Conservation (phyloP, 371 early-diverging fungal species). For the Chytridium lagenaria region DNA sequence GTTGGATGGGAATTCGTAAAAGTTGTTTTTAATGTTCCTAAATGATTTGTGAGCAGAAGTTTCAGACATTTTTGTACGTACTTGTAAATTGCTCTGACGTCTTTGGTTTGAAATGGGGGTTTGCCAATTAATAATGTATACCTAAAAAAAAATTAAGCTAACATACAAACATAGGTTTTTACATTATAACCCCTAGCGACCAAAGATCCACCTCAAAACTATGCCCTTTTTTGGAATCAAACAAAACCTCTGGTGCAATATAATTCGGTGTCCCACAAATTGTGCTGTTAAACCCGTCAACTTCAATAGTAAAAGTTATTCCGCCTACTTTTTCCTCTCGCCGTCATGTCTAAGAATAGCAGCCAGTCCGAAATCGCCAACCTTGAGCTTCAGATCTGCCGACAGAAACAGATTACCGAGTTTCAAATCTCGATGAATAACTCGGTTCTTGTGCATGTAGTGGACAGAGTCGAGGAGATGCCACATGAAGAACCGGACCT, state of each 20-base stretch:
- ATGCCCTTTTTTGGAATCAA: conserved; percentile 84
- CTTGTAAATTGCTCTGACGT: conserved; percentile 84
- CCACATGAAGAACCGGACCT: conserved; percentile 84
- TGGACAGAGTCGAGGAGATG: conserved; percentile 86
- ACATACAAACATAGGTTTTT: no score
- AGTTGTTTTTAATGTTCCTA: conserved; percentile 78
- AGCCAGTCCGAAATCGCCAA: conserved; percentile 98
- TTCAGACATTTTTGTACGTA: conserved; percentile 21
- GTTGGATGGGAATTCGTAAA: conserved; percentile 80
- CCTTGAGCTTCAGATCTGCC: conserved; percentile 82
- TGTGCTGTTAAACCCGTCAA: conserved; percentile 61
- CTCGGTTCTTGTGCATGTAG: conserved; percentile 83
- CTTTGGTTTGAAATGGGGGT: conserved; percentile 95
- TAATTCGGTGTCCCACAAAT: conserved; percentile 99
- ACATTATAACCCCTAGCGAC: conserved; percentile 97
- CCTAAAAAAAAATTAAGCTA: conserved; percentile 55
- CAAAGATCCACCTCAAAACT: conserved; percentile 98
- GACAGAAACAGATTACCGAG: conserved; percentile 95
- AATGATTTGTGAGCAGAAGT: conserved; percentile 23
- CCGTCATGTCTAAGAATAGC: conserved; percentile 74
- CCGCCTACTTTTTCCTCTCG: conserved; percentile 86
- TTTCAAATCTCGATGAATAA: conserved; percentile 98
- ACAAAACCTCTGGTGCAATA: conserved; percentile 97
- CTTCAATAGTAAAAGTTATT: not conserved
- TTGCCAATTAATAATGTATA: conserved; percentile 92